Conservation (phyloP, 2,329 filamentous ascomycete genomes). For the Aspergillus quadricinctus region DNA sequence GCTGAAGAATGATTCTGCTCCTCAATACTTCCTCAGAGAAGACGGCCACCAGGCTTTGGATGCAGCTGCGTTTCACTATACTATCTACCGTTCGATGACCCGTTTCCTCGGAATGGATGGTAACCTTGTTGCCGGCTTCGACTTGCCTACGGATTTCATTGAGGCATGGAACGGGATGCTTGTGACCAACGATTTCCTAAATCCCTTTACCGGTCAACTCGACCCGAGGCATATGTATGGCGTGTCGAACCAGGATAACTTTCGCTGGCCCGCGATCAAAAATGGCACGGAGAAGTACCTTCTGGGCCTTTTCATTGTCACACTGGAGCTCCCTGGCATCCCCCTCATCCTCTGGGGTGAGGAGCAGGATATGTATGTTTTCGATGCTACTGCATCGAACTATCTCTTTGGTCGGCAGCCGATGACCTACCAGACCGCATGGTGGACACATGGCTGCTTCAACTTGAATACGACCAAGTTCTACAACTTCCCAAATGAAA, state of each 20-base stretch:
- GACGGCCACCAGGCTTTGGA: conserved; percentile 52
- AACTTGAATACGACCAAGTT: conserved; percentile 52
- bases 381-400: conserved; percentile 60
- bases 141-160: conserved; percentile 51
- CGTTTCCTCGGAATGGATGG: conserved; percentile 58
- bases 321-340: conserved; percentile 57
- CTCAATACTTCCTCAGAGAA: conserved; percentile 48
- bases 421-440: conserved; percentile 57
- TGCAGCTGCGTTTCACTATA: conserved; percentile 58
- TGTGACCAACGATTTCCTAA: conserved; percentile 55
- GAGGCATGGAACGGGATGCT: conserved; percentile 53
- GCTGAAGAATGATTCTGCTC: conserved; percentile 39
- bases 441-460: conserved; percentile 62
- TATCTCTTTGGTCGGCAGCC: conserved; percentile 61
- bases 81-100: conserved; percentile 55
- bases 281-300: conserved; percentile 55
- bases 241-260: conserved; percentile 61
- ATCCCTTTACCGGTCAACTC: conserved; percentile 55
- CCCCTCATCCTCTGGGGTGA: conserved; percentile 62
- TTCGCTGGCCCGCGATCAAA: conserved; percentile 58
- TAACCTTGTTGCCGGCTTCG: conserved; percentile 49
- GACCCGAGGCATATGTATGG: conserved; percentile 62
- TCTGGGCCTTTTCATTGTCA: conserved; percentile 54
- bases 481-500: conserved; percentile 53
- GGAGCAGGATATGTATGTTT: conserved; percentile 59